Percentiles rank a stretch among this genome's conserved stretches.
These are phyloP conservation scores for Aspergillus nomiae DNA, from an alignment of 2,329 filamentous ascomycete species.

Conservation along the genomic window DNA sequence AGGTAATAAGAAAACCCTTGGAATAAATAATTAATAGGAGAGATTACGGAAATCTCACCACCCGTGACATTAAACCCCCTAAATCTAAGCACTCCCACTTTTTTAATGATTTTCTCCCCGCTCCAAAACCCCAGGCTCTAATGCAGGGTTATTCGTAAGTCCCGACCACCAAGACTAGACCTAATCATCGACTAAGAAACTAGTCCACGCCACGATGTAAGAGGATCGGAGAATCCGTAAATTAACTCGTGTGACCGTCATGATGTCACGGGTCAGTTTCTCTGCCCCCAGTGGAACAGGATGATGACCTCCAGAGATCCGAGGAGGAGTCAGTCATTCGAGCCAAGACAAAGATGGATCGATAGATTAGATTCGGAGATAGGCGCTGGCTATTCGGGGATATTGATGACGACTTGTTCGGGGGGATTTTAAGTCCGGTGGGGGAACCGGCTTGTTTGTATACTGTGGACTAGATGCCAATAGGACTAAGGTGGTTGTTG, in stretches of 20 bases:
- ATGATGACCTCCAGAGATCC: too few relatives aligned
- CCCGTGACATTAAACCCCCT: background rate
- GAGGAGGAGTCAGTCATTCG: background rate
- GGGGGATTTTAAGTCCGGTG: background rate
- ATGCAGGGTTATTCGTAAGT: background rate
- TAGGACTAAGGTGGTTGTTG: background rate
- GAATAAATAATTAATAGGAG: background rate
- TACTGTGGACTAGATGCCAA: background rate
- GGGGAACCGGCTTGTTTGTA: background rate
- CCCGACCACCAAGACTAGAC: background rate
- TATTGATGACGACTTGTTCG: background rate
- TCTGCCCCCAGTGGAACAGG: background rate
- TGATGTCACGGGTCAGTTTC: background rate
- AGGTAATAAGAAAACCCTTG: background rate
- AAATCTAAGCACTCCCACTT: background rate
- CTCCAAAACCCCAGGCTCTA: background rate
- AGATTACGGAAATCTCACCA: background rate
- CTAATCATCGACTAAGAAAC: background rate
- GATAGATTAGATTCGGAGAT: conserved; percentile 6
- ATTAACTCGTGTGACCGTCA: background rate
- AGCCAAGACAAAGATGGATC: background rate
- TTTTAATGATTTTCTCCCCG: background rate
- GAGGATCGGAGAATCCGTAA: background rate
- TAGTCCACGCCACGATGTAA: background rate
- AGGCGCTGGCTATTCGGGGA: background rate